A percentile compares a stretch with the other conserved stretches of the same genome.
Conservation (phyloP, 192 early-diverging fungal species). For the Coemansia sp. region DNA sequence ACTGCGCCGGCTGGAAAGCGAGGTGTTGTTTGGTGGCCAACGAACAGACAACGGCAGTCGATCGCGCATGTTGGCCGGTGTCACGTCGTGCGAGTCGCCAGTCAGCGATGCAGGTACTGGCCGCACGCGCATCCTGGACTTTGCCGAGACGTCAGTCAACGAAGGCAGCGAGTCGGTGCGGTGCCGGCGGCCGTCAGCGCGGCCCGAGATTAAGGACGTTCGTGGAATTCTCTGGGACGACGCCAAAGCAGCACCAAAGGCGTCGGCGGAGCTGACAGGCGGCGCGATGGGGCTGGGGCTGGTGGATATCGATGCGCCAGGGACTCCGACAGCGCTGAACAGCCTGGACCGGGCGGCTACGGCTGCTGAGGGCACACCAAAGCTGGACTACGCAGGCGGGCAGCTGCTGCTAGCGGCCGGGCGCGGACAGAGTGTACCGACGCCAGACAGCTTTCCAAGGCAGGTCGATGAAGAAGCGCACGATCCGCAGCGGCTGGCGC, state of each 20-base stretch:
- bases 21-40: constrained; percentile 19
- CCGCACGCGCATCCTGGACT: constrained; percentile 42
- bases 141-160: constrained; percentile 25
- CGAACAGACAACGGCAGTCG: not conserved
- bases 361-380: not conserved
- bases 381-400: not conserved
- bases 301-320: not conserved
- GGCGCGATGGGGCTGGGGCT: constrained; percentile 1
- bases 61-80: not conserved
- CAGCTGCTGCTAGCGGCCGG: not conserved
- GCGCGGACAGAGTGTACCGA: too few species aligned
- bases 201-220: constrained; percentile 41
- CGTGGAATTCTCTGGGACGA: constrained; percentile 33
- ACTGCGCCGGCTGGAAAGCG: constrained; percentile 28
- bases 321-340: constrained; percentile 11
- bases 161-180: not conserved
- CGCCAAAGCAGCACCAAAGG: constrained; percentile 10
- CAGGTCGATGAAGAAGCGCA: not conserved
- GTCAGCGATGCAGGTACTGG: constrained; percentile 43
- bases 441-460: not conserved
- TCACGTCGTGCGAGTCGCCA: constrained; percentile 25
- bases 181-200: constrained; percentile 28
- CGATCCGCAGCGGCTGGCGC: constrained; percentile 10
- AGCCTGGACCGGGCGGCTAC: constrained; percentile 12
- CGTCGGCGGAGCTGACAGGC: not conserved